phyloP scores from a whole-genome alignment of 495 filamentous ascomycete species.

The Tuber melanosporum region DNA sequence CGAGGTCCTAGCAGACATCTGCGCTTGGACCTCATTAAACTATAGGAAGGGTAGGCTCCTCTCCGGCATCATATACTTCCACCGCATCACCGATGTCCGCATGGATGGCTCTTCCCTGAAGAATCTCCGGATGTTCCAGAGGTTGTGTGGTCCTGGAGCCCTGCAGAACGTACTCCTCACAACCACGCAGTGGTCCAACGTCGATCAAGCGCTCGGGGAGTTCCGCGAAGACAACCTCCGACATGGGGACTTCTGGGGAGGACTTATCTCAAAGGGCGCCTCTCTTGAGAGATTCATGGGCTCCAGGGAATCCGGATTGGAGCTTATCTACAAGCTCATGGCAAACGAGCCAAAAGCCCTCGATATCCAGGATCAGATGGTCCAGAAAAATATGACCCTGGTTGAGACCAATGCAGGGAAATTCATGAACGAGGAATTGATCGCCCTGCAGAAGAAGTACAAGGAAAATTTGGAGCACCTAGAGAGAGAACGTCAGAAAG shows the following conservation, averaged over 20 bases:
- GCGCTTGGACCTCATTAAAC: conserved; percentile 34
- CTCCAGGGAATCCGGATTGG: conserved; percentile 40
- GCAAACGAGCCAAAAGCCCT: conserved; percentile 26
- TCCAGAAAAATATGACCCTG: conserved; percentile 36
- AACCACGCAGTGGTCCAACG: conserved; percentile 47
- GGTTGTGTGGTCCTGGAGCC: conserved; percentile 44
- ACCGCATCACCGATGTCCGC: conserved; percentile 46
- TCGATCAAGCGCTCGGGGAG: conserved; percentile 26
- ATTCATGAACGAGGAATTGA: conserved; percentile 40
- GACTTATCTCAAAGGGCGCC: conserved; percentile 39
- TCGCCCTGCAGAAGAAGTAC: conserved; percentile 16
- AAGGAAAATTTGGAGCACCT: conserved; percentile 27
- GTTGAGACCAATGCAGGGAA: conserved; percentile 43
- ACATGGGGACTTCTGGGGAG: conserved; percentile 43
- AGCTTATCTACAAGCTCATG: conserved; percentile 34
- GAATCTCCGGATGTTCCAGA: conserved; percentile 47
- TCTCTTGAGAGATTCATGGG: conserved; percentile 36
- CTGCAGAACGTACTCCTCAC: conserved; percentile 45
- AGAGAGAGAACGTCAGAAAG: conserved; percentile 28
- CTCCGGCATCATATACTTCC: conserved; percentile 47
- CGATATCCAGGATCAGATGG: conserved; percentile 45
- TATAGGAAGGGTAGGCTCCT: conserved; percentile 37
- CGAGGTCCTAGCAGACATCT: conserved; percentile 44
- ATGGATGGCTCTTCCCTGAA: conserved; percentile 44
- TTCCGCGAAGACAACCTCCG: not conserved